Base-by-base conservation (phyloP, 1,284 basidiomycete species). In the Sanghuangporus baumii region DNA sequence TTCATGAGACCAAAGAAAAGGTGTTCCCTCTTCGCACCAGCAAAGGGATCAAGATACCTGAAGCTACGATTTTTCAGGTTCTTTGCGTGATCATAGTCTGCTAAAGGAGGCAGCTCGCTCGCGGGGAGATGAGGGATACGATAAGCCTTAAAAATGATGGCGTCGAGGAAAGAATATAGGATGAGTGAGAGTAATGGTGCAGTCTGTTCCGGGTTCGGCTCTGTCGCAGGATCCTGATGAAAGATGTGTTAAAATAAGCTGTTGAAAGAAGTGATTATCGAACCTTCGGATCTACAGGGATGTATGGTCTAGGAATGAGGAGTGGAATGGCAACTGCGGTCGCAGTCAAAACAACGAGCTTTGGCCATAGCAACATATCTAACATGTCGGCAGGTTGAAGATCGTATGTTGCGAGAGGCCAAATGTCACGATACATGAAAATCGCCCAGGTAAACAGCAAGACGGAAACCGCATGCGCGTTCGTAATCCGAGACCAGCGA, bases 201-300 rank as follows among this genome's bases (percentile, higher is more conserved):
- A 0, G 84, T 87, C 70, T 90, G 88, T 68, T 90, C 87, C 2
- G 85, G 84, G 71, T 84, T 86, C 6, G 80, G 78, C 23, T 74
- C 69, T 4, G 74, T 69, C 65, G 73, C 70, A 2, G 79, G 79
- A 54, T 80, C 71, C 80, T 83, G 57, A 23, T 46, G n/a, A 57
- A 40, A 48, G 68, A 68, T 6, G 75, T 75, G 2, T 72, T 31
- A 58, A 16, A 26, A 31, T 16, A 48, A 2, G 64, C 57, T 77
- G 76, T 14, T 63, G 60, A 11, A 74, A 69, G 3, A 76, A 76
- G 40, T 74, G 8, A 76, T 65, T 1, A 76, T 40, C 74, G 40
- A 0, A 76, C 5, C 71, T 72, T 60, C 18, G 76, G 72, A 65
- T 82, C 74, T 18, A 78, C 67, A 40, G 80, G 80, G 18, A 74